Conservation (phyloP, 768 basidiomycete genomes). For the Epithele typhae region DNA sequence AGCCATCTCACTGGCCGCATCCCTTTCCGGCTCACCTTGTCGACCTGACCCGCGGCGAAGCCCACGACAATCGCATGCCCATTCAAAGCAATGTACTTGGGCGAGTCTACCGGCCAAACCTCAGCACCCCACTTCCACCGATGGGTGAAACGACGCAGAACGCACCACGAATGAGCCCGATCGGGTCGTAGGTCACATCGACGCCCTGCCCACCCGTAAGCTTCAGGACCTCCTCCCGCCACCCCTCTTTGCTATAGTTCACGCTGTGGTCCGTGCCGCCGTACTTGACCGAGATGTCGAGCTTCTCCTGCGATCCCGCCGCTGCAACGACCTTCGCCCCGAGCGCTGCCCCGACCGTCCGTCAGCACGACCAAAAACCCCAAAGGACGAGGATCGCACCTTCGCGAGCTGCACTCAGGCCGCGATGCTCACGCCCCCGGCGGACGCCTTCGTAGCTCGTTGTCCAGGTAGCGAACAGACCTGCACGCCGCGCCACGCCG, state of each 20-base stretch:
- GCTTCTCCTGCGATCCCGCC: slow-evolving; percentile 73
- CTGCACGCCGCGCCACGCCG: too few relatives aligned
- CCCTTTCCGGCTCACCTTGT: too few relatives aligned
- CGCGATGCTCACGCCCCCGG: slow-evolving; percentile 90
- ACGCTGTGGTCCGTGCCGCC: slow-evolving; percentile 84
- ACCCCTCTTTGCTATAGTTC: slow-evolving; percentile 72
- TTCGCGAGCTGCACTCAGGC: slow-evolving; percentile 95
- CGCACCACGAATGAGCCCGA: slow-evolving; percentile 68
- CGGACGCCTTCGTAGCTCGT: slow-evolving; percentile 97
- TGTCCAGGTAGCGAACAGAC: slow-evolving; percentile 81
- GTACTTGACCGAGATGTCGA: slow-evolving; percentile 66
- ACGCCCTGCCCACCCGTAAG: slow-evolving; percentile 84
- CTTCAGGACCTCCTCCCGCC: slow-evolving; percentile 87
- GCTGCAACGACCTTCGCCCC: slow-evolving; percentile 96
- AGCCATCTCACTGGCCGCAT: too few relatives aligned
- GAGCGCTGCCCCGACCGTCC: slow-evolving; percentile 38
- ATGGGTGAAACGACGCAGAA: neutral
- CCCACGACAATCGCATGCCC: slow-evolving; percentile 92
- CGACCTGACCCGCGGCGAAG: slow-evolving; percentile 81
- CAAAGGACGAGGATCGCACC: too few relatives aligned
- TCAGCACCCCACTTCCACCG: slow-evolving; percentile 12
- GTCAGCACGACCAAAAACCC: too few relatives aligned
- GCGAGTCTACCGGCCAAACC: too few relatives aligned
- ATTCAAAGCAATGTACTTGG: slow-evolving; percentile 95
- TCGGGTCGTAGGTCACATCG: slow-evolving; percentile 84